A percentile compares a stretch with the other conserved stretches of the same genome.
Evolutionary conservation across 2,329 filamentous ascomycete genomes (phyloP).

Genomic region (Ciborinia camelliae): DNA sequence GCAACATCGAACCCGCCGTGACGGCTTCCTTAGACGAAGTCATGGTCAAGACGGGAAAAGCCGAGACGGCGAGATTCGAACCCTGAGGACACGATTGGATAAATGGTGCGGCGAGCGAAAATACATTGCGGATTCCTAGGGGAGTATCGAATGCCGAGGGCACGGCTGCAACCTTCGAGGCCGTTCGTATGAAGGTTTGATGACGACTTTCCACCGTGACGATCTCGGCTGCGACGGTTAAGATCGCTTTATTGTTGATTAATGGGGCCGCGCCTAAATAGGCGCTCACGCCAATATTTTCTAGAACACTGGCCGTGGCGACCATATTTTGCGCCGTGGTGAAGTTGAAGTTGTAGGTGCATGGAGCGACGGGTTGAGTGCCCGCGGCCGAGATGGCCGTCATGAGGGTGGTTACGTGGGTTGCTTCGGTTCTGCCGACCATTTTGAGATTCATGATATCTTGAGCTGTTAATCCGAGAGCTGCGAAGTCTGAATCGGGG

Average conservation of each 20-base stretch:
- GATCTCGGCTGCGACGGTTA: slow-evolving; percentile 66
- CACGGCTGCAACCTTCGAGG: slow-evolving; percentile 55
- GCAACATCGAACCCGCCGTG: slow-evolving; percentile 43
- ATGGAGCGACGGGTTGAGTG: slow-evolving; percentile 62
- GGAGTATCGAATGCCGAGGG: slow-evolving; percentile 69
- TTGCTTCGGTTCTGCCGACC: slow-evolving; percentile 60
- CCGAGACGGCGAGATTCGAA: slow-evolving; percentile 59
- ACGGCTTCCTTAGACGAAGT: slow-evolving; percentile 42
- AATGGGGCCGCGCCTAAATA: slow-evolving; percentile 68
- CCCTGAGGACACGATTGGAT: slow-evolving; percentile 66
- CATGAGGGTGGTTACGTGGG: slow-evolving; percentile 59
- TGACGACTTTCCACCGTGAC: slow-evolving; percentile 71
- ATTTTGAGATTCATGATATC: slow-evolving; percentile 59
- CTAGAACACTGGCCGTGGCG: slow-evolving; percentile 64
- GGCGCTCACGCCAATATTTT: slow-evolving; percentile 71
- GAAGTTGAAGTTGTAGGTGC: slow-evolving; percentile 70
- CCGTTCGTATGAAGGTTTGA: slow-evolving; percentile 67
- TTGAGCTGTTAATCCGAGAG: slow-evolving; percentile 53
- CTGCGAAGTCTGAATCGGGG: slow-evolving; percentile 59
- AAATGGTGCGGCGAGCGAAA: slow-evolving; percentile 70
- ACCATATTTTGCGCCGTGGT: slow-evolving; percentile 65
- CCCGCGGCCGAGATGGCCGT: slow-evolving; percentile 59
- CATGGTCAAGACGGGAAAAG: slow-evolving; percentile 59
- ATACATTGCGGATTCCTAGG: slow-evolving; percentile 65
- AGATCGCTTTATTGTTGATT: slow-evolving; percentile 55